These are phyloP conservation scores for Neostapfia colusana DNA, from an alignment of 176 grass and related monocot genomes.

Conservation along the genomic window DNA sequence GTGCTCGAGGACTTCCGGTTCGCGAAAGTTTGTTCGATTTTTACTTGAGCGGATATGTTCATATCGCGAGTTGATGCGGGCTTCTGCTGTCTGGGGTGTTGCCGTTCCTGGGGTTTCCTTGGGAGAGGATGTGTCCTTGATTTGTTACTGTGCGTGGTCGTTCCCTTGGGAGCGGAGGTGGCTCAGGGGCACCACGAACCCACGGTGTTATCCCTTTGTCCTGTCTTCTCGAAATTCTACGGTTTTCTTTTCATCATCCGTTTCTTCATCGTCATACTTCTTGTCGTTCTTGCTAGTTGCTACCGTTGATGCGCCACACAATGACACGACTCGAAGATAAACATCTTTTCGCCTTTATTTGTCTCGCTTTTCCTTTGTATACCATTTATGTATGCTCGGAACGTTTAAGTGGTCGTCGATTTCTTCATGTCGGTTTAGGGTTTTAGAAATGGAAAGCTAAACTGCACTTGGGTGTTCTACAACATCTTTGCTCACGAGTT, in stretches of 20 bases:
- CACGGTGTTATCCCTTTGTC: background rate
- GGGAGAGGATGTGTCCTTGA: background rate
- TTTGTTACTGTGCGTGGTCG: background rate
- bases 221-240: background rate
- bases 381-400: background rate
- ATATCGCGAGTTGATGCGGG: background rate
- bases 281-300: background rate
- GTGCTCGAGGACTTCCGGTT: background rate
- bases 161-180: background rate
- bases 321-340: background rate
- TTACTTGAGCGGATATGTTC: background rate
- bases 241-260: background rate
- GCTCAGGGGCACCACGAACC: slow-evolving; percentile 7
- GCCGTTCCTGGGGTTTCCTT: background rate
- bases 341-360: background rate
- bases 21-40: background rate
- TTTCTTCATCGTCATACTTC: background rate
- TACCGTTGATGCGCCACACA: background rate
- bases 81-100: background rate
- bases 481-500: too few relatives aligned
- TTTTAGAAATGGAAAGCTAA: background rate
- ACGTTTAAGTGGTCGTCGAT: background rate
- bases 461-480: too few relatives aligned
- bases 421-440: slow-evolving; percentile 14
- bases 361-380: background rate